A percentile compares a stretch with the other conserved stretches of the same genome.
Conservation (phyloP, 169 alveolate genomes). For the Plasmodium gonderi region DNA sequence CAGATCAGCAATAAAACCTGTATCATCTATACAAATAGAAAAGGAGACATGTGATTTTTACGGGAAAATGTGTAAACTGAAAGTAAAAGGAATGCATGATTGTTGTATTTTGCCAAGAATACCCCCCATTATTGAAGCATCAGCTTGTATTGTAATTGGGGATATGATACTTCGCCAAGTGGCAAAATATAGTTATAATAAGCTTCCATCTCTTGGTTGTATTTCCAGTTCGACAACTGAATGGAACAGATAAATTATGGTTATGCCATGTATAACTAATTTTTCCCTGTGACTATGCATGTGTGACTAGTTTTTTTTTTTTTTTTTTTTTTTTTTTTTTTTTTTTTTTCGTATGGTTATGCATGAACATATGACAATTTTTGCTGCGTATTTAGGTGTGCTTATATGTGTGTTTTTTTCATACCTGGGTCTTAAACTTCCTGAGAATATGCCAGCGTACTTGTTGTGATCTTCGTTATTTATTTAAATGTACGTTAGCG, state of each 20-base stretch:
- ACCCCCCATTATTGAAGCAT: conserved; percentile 30
- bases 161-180: conserved; percentile 40
- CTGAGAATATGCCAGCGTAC: no score
- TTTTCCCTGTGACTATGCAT: background rate
- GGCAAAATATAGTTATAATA: conserved; percentile 34
- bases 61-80: conserved; percentile 11
- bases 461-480: no score
- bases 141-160: conserved; percentile 38
- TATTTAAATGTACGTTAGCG: no score
- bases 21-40: conserved; percentile 55
- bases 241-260: background rate
- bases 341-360: background rate
- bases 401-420: background rate
- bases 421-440: background rate
- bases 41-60: conserved; percentile 32
- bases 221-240: background rate
- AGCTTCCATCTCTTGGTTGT: conserved; percentile 2
- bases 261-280: no score
- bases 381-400: background rate
- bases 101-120: conserved; percentile 40
- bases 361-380: background rate
- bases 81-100: conserved; percentile 34
- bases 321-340: background rate
- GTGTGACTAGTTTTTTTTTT: no score
- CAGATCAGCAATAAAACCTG: conserved; percentile 53